Evolutionary conservation across 148 eudicot genomes (phyloP).

Genomic region (Camellia granthamiana): DNA sequence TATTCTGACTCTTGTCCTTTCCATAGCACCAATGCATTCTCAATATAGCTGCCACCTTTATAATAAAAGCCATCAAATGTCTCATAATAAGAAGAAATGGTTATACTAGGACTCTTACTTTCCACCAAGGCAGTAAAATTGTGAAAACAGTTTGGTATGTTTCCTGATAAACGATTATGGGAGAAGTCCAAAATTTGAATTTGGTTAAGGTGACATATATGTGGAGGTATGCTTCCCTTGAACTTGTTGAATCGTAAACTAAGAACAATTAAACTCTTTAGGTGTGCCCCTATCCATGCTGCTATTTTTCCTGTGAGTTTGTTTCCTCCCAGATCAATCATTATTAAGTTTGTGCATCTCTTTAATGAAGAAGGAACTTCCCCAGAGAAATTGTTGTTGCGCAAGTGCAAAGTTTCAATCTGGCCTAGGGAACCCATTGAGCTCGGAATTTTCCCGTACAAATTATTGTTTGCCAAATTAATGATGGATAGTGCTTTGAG

Average conservation of each 20-base stretch:
- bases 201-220: background rate
- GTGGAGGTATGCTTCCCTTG: constrained; percentile 8
- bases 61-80: no score
- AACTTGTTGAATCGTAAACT: constrained; percentile 15
- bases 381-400: constrained; percentile 2
- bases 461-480: constrained; percentile 11
- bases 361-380: constrained; percentile 9
- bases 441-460: constrained; percentile 4
- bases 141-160: background rate
- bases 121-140: constrained; percentile 2
- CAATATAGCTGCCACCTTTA: background rate
- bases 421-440: background rate
- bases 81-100: background rate
- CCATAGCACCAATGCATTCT: constrained; percentile 9
- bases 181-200: constrained; percentile 20
- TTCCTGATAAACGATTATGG: constrained; percentile 19
- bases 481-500: background rate
- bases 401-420: background rate
- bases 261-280: background rate
- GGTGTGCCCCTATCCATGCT: constrained; percentile 13
- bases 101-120: background rate
- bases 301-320: constrained; percentile 15
- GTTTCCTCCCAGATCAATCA: background rate
- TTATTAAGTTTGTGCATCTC: background rate
- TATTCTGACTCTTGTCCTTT: constrained; percentile 22